Conservation (phyloP, 176 grass and related monocot species). For the Oryza brachyantha region DNA sequence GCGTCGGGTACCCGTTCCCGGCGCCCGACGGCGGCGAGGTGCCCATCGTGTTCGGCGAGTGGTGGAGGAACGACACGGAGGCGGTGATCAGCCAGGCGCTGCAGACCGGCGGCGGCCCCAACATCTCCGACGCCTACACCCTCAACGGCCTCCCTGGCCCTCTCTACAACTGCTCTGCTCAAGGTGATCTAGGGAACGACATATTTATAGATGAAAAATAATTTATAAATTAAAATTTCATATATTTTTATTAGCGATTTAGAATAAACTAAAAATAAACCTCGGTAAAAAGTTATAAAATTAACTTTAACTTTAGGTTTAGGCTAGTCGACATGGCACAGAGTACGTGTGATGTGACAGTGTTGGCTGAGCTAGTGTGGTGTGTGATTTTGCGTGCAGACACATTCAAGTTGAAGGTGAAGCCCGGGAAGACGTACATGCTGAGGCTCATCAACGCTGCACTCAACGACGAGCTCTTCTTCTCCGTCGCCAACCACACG, state of each 20-base stretch:
- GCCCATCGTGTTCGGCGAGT: slow-evolving; percentile 55
- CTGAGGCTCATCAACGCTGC: slow-evolving; percentile 51
- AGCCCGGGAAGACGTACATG: slow-evolving; percentile 53
- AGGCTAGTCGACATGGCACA: too few relatives aligned
- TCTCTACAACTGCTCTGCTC: slow-evolving; percentile 34
- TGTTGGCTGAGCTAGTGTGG: too few relatives aligned
- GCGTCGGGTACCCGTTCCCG: slow-evolving; percentile 54
- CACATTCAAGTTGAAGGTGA: slow-evolving; percentile 34
- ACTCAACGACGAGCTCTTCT: slow-evolving; percentile 69
- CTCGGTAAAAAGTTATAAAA: too few relatives aligned
- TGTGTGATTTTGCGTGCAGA: not conserved
- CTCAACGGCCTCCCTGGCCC: slow-evolving; percentile 48
- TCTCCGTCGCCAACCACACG: slow-evolving; percentile 70
- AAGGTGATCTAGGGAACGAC: too few relatives aligned
- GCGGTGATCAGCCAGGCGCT: slow-evolving; percentile 22
- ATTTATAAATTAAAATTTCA: too few relatives aligned
- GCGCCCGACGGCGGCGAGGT: slow-evolving; percentile 25
- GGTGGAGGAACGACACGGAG: slow-evolving; percentile 35
- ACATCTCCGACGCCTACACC: slow-evolving; percentile 31
- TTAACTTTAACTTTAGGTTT: too few relatives aligned
- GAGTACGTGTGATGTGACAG: too few relatives aligned
- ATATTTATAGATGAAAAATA: too few relatives aligned
- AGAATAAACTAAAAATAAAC: too few relatives aligned
- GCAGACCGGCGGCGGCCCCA: slow-evolving; percentile 21
- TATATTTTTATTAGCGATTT: too few relatives aligned